phyloP scores from a whole-genome alignment of 1,284 basidiomycete genomes.

The Sporisorium scitamineum region DNA sequence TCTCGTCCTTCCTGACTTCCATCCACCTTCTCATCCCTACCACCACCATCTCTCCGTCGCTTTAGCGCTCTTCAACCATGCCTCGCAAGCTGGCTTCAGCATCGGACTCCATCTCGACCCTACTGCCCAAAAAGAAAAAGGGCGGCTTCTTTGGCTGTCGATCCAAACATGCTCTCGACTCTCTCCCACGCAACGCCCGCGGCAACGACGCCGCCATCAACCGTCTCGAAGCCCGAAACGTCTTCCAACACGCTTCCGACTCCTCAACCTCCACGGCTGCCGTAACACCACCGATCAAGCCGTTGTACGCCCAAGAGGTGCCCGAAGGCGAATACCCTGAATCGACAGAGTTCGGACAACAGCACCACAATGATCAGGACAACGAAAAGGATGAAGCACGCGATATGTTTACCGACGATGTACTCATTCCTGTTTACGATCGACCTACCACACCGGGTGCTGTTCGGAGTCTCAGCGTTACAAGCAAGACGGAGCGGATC shows the following conservation, averaged over 20 bases:
- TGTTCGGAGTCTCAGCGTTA: slow-evolving; percentile 17
- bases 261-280: slow-evolving; percentile 16
- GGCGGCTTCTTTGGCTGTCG: slow-evolving; percentile 50
- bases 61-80: slow-evolving; percentile 6
- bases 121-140: slow-evolving; percentile 37
- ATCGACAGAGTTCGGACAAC: background rate
- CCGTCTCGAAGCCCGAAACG: slow-evolving; percentile 36
- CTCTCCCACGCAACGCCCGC: slow-evolving; percentile 42
- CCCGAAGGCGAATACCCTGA: background rate
- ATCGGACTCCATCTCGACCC: slow-evolving; percentile 20
- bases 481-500: slow-evolving; percentile 36
- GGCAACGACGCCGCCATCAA: slow-evolving; percentile 45
- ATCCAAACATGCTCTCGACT: slow-evolving; percentile 51
- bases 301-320: slow-evolving; percentile 31
- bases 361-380: background rate
- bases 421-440: slow-evolving; percentile 5
- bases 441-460: slow-evolving; percentile 21
- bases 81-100: slow-evolving; percentile 23
- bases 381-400: slow-evolving; percentile 34
- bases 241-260: slow-evolving; percentile 31
- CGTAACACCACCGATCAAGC: slow-evolving; percentile 12
- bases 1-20: too few relatives aligned
- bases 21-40: background rate
- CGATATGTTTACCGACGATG: slow-evolving; percentile 27
- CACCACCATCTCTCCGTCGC: background rate